phyloP scores from a whole-genome alignment of 169 alveolate species.

The Plasmodium coatneyi region DNA sequence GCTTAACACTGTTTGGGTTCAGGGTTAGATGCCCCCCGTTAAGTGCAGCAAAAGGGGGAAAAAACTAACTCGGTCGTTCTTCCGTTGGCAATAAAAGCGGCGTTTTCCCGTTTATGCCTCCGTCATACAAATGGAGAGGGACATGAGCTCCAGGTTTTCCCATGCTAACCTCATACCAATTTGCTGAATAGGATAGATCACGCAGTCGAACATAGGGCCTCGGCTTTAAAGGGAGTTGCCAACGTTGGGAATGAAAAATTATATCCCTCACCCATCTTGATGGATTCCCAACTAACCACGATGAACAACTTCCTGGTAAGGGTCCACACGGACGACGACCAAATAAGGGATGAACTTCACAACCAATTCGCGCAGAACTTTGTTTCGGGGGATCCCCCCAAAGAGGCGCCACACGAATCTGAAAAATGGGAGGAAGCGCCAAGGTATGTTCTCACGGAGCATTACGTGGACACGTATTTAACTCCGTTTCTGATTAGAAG shows the following conservation, averaged over 20 bases:
- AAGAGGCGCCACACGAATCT: not conserved
- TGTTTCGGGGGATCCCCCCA: not conserved
- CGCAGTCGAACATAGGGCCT: not conserved
- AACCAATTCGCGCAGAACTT: not conserved
- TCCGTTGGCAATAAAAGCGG: not conserved
- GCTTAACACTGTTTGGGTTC: not conserved
- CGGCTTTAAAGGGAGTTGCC: not conserved
- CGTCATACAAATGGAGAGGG: not conserved
- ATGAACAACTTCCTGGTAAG: constrained; percentile 50
- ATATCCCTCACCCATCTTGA: not conserved
- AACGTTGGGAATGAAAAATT: not conserved
- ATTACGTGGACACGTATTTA: constrained; percentile 38
- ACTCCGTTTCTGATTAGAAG: constrained; percentile 20
- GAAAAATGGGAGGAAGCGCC: not conserved
- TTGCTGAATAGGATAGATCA: not conserved
- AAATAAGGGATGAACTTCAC: not conserved
- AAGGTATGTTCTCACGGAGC: constrained; percentile 29
- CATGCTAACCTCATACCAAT: not conserved
- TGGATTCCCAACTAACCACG: not conserved
- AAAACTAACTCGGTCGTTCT: not conserved
- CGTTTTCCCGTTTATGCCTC: not conserved
- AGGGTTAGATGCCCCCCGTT: not conserved
- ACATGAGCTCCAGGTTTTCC: not conserved
- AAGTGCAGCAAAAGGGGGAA: not conserved
- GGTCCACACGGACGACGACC: not conserved